These are phyloP conservation scores for Pseudopyricularia javanii DNA, from an alignment of 2,329 filamentous ascomycete species.

Conservation along the genomic window DNA sequence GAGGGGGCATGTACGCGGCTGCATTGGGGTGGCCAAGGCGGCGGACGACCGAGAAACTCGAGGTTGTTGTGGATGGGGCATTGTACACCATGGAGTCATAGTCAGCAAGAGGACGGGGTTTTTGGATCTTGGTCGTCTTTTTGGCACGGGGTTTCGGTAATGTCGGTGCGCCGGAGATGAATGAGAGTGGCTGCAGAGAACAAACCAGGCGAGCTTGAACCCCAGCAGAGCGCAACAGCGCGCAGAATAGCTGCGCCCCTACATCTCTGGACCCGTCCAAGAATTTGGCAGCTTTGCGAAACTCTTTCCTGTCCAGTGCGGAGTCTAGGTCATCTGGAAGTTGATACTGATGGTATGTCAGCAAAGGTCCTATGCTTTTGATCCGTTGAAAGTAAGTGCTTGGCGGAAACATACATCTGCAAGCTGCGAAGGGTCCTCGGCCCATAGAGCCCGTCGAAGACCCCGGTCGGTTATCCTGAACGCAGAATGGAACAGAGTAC, in stretches of 20 bases:
- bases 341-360: slow-evolving; percentile 28
- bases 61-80: slow-evolving; percentile 11
- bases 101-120: slow-evolving; percentile 5
- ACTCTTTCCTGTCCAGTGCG: slow-evolving; percentile 59
- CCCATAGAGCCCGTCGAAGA: slow-evolving; percentile 62
- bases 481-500: slow-evolving; percentile 52
- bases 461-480: slow-evolving; percentile 65
- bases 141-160: slow-evolving; percentile 23
- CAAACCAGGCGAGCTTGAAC: slow-evolving; percentile 76
- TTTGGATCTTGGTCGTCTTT: slow-evolving; percentile 16
- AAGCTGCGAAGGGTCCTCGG: slow-evolving; percentile 50
- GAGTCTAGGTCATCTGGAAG: slow-evolving; percentile 53
- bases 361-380: not conserved
- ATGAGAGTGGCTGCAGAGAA: slow-evolving; percentile 74
- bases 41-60: slow-evolving; percentile 27
- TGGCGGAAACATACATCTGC: slow-evolving; percentile 31
- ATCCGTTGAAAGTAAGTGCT: too few species aligned
- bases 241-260: slow-evolving; percentile 83
- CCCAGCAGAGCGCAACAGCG: slow-evolving; percentile 69
- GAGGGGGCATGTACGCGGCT: slow-evolving; percentile 36
- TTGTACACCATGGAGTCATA: not conserved
- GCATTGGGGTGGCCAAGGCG: slow-evolving; percentile 43
- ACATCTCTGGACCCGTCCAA: slow-evolving; percentile 77
- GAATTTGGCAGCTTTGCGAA: slow-evolving; percentile 54
- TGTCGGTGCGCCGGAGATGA: slow-evolving; percentile 40